Base-by-base conservation (phyloP, 2,329 filamentous ascomycete species). In the Talaromyces sp. region DNA sequence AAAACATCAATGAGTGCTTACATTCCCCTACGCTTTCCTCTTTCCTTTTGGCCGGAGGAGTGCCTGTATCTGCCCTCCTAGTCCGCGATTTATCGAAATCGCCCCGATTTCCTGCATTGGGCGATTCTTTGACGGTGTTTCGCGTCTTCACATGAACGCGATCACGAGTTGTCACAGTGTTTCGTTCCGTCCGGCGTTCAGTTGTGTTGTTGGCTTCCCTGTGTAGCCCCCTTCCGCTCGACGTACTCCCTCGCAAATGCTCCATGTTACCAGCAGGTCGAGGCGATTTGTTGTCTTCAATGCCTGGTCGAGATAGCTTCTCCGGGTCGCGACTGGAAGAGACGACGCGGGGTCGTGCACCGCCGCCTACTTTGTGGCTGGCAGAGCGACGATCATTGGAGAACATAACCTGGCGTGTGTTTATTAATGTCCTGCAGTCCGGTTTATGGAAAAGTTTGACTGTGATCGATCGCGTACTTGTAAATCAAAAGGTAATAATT, bases 161-260 rank as follows among this genome's bases (percentile, higher is more conserved):
- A 69, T 92, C 89, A 61, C 85, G 79, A 27, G 85, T 87, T 53
- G 86, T 85, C 63, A 87, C 81, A 60, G 85, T 69, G 27, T 71
- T 71, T 61, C 76, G 75, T 59, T 78, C 77, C 1, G 73, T 70
- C 53, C 76, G 73, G 62, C 76, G 75, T 61, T 81, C 79, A 34
- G 69, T 71, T 44, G 70, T 69, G 31, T 66, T 70, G 34, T 71
- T 76, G 14, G 57, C 8, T 28, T 74, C 77, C 66, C 73, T 70
- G 58, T 70, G 72, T 59, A 69, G 63, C 62, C 69, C 71, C 57
- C 73, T 75, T 42, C 70, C 73, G 54, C 69, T 70, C 2, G 72
- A 70, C 1, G 69, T 68, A 60, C 70, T 73, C 42, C 65, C 70
- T 57, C 68, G 75, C 55, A 68, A 56, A 54, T 70, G 68, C 47